A percentile compares a stretch with the other conserved stretches of the same genome.
These are phyloP conservation scores for Verbena officinalis DNA, from an alignment of 257 asterid genomes.

Conservation along the genomic window DNA sequence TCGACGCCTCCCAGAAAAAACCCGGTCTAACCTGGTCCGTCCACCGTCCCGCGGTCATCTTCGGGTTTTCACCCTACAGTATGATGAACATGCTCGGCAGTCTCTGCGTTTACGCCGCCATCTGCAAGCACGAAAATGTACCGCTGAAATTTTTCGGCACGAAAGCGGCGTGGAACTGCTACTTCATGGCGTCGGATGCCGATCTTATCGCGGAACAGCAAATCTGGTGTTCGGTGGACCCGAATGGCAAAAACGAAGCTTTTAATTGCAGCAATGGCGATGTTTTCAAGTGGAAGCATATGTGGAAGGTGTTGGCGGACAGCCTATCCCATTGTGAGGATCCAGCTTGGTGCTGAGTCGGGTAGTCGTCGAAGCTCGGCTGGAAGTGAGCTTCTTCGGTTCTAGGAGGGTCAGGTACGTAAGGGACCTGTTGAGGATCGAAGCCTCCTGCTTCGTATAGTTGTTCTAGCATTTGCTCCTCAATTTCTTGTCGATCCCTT, in stretches of 20 bases:
- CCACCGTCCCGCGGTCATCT: constrained; percentile 40
- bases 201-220: constrained; percentile 48
- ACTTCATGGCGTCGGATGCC: constrained; percentile 33
- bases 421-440: no score
- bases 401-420: no score
- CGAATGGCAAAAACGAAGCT: constrained; percentile 39
- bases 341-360: no score
- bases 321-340: no score
- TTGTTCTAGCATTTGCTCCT: no score
- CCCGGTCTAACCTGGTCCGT: constrained; percentile 41
- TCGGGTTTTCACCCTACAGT: constrained; percentile 44
- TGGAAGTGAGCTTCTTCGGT: no score
- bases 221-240: constrained; percentile 44
- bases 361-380: no score
- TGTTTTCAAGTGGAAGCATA: constrained; percentile 43
- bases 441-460: no score
- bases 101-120: constrained; percentile 38
- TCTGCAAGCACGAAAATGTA: constrained; percentile 36
- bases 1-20: constrained; percentile 21
- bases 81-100: constrained; percentile 37
- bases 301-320: constrained; percentile 42
- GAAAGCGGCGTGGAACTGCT: constrained; percentile 43
- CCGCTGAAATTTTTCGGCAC: constrained; percentile 39
- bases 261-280: constrained; percentile 45
- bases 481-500: no score